Evolutionary conservation across 2,329 filamentous ascomycete species (phyloP).

Genomic region (Grosmannia penicillata): DNA sequence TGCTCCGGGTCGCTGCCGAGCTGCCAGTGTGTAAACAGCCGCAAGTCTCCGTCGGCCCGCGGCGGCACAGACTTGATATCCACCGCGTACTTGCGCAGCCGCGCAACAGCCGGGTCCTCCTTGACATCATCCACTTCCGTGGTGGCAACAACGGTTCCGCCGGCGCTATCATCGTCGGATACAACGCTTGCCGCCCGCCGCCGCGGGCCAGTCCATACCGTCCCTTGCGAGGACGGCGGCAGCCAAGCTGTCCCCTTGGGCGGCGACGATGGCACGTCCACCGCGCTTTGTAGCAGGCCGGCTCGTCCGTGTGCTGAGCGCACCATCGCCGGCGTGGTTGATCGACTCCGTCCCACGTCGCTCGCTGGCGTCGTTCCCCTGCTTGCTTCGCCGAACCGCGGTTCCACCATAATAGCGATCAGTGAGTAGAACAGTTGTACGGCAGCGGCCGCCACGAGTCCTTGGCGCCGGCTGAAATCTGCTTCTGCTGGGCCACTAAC

Average conservation of each 20-base stretch:
- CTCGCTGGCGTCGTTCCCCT: not conserved
- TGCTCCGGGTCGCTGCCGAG: slow-evolving; percentile 18
- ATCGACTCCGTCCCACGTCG: not conserved
- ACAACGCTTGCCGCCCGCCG: not conserved
- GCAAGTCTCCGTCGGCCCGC: slow-evolving; percentile 11
- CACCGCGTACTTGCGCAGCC: slow-evolving; percentile 19
- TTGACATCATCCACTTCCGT: slow-evolving; percentile 7
- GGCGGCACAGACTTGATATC: slow-evolving; percentile 16
- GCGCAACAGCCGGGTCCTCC: slow-evolving; percentile 15
- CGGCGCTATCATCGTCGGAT: not conserved
- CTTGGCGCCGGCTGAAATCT: not conserved
- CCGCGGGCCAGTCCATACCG: not conserved
- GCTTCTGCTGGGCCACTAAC: not conserved
- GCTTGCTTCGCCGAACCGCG: not conserved
- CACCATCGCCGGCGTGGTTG: no score
- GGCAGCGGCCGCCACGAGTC: slow-evolving; percentile 7
- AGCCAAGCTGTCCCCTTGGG: slow-evolving; percentile 1
- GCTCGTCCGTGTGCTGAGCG: no score
- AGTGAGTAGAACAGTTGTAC: slow-evolving; percentile 9
- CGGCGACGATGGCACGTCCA: slow-evolving; percentile 6
- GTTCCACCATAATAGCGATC: slow-evolving; percentile 9
- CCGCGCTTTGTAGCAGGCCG: not conserved
- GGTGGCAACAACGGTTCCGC: not conserved
- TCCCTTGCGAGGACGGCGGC: slow-evolving; percentile 6
- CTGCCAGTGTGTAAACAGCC: slow-evolving; percentile 20